A percentile compares a stretch with the other conserved stretches of the same genome.
These are phyloP conservation scores for Neonectria ditissima DNA, from an alignment of 2,329 filamentous ascomycete genomes.

Conservation along the genomic window DNA sequence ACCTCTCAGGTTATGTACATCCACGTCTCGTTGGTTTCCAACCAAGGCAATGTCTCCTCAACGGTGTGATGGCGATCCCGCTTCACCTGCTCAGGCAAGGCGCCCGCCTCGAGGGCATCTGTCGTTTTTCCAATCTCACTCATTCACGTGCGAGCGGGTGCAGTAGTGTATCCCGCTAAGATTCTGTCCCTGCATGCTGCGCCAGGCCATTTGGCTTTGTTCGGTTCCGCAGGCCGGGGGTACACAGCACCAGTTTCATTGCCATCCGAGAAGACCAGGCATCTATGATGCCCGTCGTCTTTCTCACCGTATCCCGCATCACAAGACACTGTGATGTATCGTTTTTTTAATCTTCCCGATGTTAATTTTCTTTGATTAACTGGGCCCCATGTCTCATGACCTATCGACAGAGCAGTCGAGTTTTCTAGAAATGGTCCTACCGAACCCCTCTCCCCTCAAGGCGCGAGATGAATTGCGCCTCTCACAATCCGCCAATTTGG, in stretches of 20 bases:
- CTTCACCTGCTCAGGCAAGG: conserved; percentile 24
- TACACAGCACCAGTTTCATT: conserved; percentile 19
- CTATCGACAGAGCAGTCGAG: neutral
- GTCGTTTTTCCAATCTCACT: conserved; percentile 24
- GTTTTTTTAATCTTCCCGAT: neutral
- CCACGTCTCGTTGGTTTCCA: conserved; percentile 28
- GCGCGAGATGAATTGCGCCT: conserved; percentile 3
- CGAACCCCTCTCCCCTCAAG: neutral
- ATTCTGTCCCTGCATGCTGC: conserved; percentile 27
- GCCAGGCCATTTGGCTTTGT: conserved; percentile 12
- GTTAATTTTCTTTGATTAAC: conserved; percentile 8
- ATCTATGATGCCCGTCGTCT: conserved; percentile 7
- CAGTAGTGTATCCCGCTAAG: conserved; percentile 18
- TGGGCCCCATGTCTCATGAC: conserved; percentile 11
- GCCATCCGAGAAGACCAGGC: conserved; percentile 7
- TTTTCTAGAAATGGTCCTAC: neutral
- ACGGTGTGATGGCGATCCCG: conserved; percentile 9
- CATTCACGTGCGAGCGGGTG: conserved; percentile 26
- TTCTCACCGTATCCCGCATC: conserved; percentile 20
- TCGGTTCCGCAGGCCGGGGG: conserved; percentile 18
- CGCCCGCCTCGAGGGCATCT: conserved; percentile 16
- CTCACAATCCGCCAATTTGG: conserved; percentile 5
- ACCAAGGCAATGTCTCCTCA: conserved; percentile 23
- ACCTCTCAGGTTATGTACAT: no score
- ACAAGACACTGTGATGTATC: conserved; percentile 13